Conservation (phyloP, 495 filamentous ascomycete species). For the Jackrogersella multiformis region DNA sequence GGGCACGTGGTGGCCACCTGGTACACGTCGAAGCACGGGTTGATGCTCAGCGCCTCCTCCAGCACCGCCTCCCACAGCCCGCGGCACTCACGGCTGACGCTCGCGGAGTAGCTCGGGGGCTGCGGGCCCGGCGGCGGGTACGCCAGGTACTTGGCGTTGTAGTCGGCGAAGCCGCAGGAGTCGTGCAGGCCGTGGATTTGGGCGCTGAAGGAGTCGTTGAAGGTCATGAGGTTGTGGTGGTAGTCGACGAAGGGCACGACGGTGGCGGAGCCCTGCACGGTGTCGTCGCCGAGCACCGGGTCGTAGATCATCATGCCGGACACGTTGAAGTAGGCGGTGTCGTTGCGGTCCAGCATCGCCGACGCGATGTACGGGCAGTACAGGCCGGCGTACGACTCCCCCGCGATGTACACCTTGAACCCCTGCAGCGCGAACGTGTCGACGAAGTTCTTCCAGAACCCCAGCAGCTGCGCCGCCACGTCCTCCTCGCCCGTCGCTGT, state of each 20-base stretch:
- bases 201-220: slow-evolving; percentile 74
- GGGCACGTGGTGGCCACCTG: slow-evolving; percentile 81
- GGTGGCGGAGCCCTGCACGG: slow-evolving; percentile 64
- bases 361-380: slow-evolving; percentile 85
- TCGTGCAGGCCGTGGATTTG: slow-evolving; percentile 66
- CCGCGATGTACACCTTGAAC: slow-evolving; percentile 73
- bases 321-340: slow-evolving; percentile 73
- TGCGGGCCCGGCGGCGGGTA: slow-evolving; percentile 74
- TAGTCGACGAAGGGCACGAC: slow-evolving; percentile 72
- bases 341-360: slow-evolving; percentile 76
- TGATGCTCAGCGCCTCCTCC: slow-evolving; percentile 65
- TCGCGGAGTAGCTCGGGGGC: slow-evolving; percentile 52
- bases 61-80: slow-evolving; percentile 59
- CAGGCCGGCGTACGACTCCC: slow-evolving; percentile 77
- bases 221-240: slow-evolving; percentile 67
- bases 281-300: slow-evolving; percentile 68
- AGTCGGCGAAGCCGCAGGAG: slow-evolving; percentile 74
- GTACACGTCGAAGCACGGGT: slow-evolving; percentile 87
- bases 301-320: slow-evolving; percentile 77
- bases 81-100: slow-evolving; percentile 57
- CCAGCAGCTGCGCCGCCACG: slow-evolving; percentile 73
- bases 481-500: slow-evolving; percentile 72
- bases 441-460: slow-evolving; percentile 76
- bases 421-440: slow-evolving; percentile 72
- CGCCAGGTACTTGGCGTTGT: slow-evolving; percentile 68